Evolutionary conservation across 768 basidiomycete species (phyloP), one percentile per base, ranked within the genome.

Genomic region (Tephrocybe sp.): DNA sequence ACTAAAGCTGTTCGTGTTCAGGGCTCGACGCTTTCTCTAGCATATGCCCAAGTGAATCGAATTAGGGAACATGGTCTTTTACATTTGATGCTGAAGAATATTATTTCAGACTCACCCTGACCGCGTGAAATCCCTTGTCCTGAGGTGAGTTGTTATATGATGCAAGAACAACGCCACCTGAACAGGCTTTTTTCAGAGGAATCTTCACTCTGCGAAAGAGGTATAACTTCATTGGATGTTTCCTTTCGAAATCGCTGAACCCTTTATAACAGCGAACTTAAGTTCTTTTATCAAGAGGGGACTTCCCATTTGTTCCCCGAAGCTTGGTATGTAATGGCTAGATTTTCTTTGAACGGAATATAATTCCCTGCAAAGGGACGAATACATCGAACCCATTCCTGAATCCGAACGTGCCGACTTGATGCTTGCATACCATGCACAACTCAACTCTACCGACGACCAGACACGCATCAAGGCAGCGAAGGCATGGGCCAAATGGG

Each of bases 281-380:
- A 80, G 17, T 98, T 94, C 75, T 96, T 97, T 75, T 97, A 95
- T 68, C 93, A 94, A 72, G 81, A 89, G 2, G 92, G 92, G 12
- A 71, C 90, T 10, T 86, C 85, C 4, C 84, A 88, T 64, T 67
- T 92, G 25, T 93, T 93, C 75, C 90, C 92, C 0, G 89, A 93
- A 68, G 90, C 91, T 58, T 96, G 91, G 91, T 90, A 33, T 25
- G 40, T 24, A 7, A 15, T 11, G 25, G 34, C 46, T 39, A 39
- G 32, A 48, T 26, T 6, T 45, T 46, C 23, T 25, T 49, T 25
- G 8, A 45, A 46, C 23, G 5, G 9, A 28, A n/a, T n/a, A 28
- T 21, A 17, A 14, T 23, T 15, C 9, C 15, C 28, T 54, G 40
- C 5, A 48, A 46, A 95, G 93, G 92, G 86, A 93, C 15, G 89